Percentiles rank a stretch among this genome's conserved stretches.
Conservation (phyloP, 2,329 filamentous ascomycete genomes). For the Ascosphaera apis region DNA sequence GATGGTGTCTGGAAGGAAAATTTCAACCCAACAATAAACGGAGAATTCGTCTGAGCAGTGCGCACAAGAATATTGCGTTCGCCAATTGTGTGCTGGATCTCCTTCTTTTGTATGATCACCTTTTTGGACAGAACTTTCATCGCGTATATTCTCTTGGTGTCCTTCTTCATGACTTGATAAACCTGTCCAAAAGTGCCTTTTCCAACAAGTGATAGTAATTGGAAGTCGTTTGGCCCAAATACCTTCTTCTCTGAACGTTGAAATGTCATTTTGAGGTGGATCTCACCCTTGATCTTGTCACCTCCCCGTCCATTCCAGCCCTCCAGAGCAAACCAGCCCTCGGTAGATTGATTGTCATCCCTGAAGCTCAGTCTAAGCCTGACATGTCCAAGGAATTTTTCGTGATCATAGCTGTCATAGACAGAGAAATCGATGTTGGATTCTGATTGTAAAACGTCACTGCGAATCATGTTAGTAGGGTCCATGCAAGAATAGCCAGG, state of each 20-base stretch:
- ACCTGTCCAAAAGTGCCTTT: constrained; percentile 98
- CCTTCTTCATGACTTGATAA: constrained; percentile 93
- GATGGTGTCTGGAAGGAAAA: constrained; percentile 97
- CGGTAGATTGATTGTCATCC: constrained; percentile 45
- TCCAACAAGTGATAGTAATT: constrained; percentile 86
- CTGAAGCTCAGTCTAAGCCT: constrained; percentile 51
- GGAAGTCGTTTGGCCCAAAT: constrained; percentile 85
- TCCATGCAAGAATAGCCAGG: constrained; percentile 1
- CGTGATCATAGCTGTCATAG: constrained; percentile 65
- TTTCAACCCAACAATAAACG: constrained; percentile 93
- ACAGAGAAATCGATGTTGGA: constrained; percentile 82
- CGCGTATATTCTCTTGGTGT: constrained; percentile 85
- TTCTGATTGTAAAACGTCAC: constrained; percentile 80
- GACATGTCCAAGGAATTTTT: constrained; percentile 81
- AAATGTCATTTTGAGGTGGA: constrained; percentile 68
- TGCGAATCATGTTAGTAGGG: constrained; percentile 22
- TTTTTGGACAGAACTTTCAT: constrained; percentile 99
- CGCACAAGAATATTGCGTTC: constrained; percentile 94
- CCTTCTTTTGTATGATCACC: constrained; percentile 99
- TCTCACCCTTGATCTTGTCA: constrained; percentile 59
- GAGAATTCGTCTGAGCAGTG: constrained; percentile 84
- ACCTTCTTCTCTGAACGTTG: constrained; percentile 74
- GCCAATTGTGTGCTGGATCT: constrained; percentile 89
- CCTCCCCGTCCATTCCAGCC: constrained; percentile 47
- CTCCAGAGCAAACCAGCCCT: constrained; percentile 66